Percentiles rank a stretch among this genome's conserved stretches.
Evolutionary conservation across 495 filamentous ascomycete genomes (phyloP).

Genomic region (Penicillium goetzii): DNA sequence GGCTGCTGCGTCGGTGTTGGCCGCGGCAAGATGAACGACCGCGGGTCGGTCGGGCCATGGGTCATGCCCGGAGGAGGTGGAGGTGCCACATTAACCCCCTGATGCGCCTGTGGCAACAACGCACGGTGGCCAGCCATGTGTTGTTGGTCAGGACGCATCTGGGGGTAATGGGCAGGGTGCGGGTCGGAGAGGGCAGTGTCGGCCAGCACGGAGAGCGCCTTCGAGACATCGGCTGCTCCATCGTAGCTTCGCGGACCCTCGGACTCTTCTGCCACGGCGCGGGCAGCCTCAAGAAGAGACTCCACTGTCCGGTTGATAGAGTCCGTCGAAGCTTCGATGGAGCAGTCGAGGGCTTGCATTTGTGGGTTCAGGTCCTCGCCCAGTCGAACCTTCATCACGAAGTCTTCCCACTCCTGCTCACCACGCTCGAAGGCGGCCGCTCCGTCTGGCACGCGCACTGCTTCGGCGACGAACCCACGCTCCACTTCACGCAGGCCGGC

Average conservation of each 20-base stretch:
- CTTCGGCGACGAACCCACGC: slow-evolving; percentile 44
- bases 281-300: slow-evolving; percentile 24
- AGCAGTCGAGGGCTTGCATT: slow-evolving; percentile 42
- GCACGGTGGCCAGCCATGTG: slow-evolving; percentile 33
- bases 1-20: slow-evolving; percentile 44
- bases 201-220: slow-evolving; percentile 40
- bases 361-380: slow-evolving; percentile 45
- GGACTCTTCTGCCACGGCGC: slow-evolving; percentile 11
- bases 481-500: slow-evolving; percentile 33
- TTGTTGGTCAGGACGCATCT: slow-evolving; percentile 28
- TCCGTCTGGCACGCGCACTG: slow-evolving; percentile 40
- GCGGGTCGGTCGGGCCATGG: slow-evolving; percentile 44
- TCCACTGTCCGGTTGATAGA: slow-evolving; percentile 12
- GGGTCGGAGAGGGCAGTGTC: slow-evolving; percentile 39
- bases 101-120: slow-evolving; percentile 32
- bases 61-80: slow-evolving; percentile 23
- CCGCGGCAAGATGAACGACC: slow-evolving; percentile 45
- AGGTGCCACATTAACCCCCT: slow-evolving; percentile 14
- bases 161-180: slow-evolving; percentile 30
- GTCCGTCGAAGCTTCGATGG: slow-evolving; percentile 19
- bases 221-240: slow-evolving; percentile 16
- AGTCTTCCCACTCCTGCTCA: slow-evolving; percentile 46
- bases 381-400: slow-evolving; percentile 44
- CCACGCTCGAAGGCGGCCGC: slow-evolving; percentile 41
- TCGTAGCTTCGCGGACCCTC: slow-evolving; percentile 11